Evolutionary conservation across 2,329 filamentous ascomycete species (phyloP).

Genomic region (Meredithiella fracta): DNA sequence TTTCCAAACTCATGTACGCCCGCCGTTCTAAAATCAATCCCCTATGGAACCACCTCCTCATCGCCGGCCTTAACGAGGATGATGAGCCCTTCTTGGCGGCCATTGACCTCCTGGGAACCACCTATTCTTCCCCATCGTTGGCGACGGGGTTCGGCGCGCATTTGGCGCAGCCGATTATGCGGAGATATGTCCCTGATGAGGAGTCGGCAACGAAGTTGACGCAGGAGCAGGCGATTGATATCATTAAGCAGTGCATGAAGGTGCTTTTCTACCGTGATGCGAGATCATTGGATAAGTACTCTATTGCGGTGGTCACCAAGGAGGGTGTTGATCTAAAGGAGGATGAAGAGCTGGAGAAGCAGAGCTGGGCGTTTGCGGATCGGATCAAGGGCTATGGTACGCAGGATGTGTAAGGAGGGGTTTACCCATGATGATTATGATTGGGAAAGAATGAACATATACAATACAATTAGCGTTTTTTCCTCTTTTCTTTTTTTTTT

Average conservation of each 20-base stretch:
- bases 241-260: constrained; percentile 92
- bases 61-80: constrained; percentile 70
- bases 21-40: constrained; percentile 92
- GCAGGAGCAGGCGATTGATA: constrained; percentile 61
- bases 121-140: constrained; percentile 72
- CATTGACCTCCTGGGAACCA: constrained; percentile 83
- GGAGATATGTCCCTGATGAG: constrained; percentile 71
- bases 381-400: constrained; percentile 89
- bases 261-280: constrained; percentile 95
- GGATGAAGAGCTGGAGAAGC: constrained; percentile 74
- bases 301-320: constrained; percentile 75
- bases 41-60: constrained; percentile 88
- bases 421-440: not conserved
- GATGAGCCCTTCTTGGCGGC: constrained; percentile 76
- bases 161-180: constrained; percentile 82
- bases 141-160: constrained; percentile 89
- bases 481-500: not conserved
- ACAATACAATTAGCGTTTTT: constrained; percentile 11
- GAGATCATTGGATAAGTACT: constrained; percentile 79
- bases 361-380: constrained; percentile 98
- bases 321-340: constrained; percentile 75
- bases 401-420: constrained; percentile 40
- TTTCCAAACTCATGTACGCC: constrained; percentile 89
- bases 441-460: constrained; percentile 2
- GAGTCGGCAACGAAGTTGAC: constrained; percentile 53